Base-by-base conservation (phyloP, 2,329 filamentous ascomycete species). In the Rutstroemia sydowiana region DNA sequence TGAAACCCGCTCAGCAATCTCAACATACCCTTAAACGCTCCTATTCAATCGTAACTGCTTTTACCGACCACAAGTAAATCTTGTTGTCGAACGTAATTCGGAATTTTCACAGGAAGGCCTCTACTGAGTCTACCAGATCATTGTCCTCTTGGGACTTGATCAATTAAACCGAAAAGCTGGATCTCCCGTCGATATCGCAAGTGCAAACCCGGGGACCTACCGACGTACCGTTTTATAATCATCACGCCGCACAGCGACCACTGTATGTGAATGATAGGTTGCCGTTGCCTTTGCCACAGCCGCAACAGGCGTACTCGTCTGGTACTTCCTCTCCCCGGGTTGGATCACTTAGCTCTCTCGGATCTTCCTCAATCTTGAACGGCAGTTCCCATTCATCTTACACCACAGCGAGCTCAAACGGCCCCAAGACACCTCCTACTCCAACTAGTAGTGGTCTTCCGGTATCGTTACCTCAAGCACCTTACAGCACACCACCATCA, bases 141-240 rank as follows among this genome's bases (percentile, higher is more conserved):
- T 55, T 59, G 61, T 66, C 63, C 62, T 58, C 48, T 49, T 47
- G 53, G 63, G 64, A 63, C 63, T 59, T 61, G 56, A 62, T 52
- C 57, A 40, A 43, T 56, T 54, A 81, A 73, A 85, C 82, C 87
- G 88, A 81, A 85, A 93, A 91, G 78, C 88, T 95, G 88, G 88
- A 91, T 87, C 83, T 91, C 71, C 87, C 88, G 74, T 87, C 87
- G 74, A 86, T 90, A 68, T 86, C 86, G 68, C 84, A 88, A 76
- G 81, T 87, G 75, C 84, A 88, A 73, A 81, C 84, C 79, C 84
- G 87, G 81, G 85, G 84, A 75, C 77, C 78, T 68, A 77, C 79
- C 71, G 85, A 91, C 72, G 76, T 78, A 65, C 70, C 76, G 69
- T 88, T 82, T 73, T 87, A 84, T 73, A 84, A 82, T 71, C 74